Evolutionary conservation across 148 eudicot genomes (phyloP), one percentile per base, ranked within the genome.

Genomic region (Cornus controversa): DNA sequence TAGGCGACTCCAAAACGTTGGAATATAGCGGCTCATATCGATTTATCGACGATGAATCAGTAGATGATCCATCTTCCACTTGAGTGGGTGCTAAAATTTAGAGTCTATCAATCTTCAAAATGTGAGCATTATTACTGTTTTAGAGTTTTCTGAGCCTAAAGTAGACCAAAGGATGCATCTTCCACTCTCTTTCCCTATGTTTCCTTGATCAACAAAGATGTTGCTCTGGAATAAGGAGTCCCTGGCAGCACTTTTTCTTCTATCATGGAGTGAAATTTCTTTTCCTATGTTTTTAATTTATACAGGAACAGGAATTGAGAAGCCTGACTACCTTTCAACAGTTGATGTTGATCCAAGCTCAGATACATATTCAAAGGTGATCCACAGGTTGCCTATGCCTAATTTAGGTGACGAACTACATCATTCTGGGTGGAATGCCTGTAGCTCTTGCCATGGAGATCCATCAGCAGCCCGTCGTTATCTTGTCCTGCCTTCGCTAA

Each of bases 351-450:
- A 96, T 88, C 99, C 97, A 13, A 85, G 78, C 45, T 93, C 99
- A 7, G 83, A 90, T 4, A 89, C 95, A 0, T 96, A 82, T 80
- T 96, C 94, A 13, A 84, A 92, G 84, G 94, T 93, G 50, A 86
- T 96, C 75, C 99, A 96, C 84, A 88, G 99, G 75, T 75, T 96
- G 78, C 88, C 98, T 10, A 81, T 96, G 87, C 92, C 98, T 45
- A 29, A 92, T 83, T 2, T 89, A 54, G 98, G 94, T 22, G 99
- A 96, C 65, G 99, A 96, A 72, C 86, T 96, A 29, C 99, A 96
- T 80, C 99, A 96, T 77, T 88, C 98, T 27, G 99, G 99, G 36
- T 96, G 99, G 99, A 96, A 96, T 83, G 82, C 99, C 27, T 96
- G 99, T 90, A 96, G 99, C 84, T 96, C 99, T 72, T 96, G 99